Percentiles rank a stretch among this genome's conserved stretches.
phyloP scores from a whole-genome alignment of 2,329 filamentous ascomycete species.

The Thelonectria olida region DNA sequence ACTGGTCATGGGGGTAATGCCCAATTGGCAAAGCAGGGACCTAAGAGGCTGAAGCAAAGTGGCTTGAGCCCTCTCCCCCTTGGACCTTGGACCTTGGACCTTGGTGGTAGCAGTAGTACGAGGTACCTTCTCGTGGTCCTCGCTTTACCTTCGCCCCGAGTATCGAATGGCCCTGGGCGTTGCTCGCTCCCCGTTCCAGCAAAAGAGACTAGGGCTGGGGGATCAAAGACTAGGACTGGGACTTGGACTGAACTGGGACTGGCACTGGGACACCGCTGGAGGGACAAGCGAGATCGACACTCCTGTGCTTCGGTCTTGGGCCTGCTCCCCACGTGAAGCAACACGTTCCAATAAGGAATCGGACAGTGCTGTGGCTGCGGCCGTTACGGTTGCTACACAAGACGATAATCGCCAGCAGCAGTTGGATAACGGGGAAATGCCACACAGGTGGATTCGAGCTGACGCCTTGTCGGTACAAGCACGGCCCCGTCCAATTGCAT shows the following conservation, averaged over 20 bases:
- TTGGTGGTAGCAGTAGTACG: conserved; percentile 28
- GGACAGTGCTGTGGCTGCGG: conserved; percentile 33
- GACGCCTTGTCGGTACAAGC: conserved; percentile 29
- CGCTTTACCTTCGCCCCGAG: conserved; percentile 20
- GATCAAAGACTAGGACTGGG: not conserved
- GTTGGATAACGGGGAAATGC: conserved; percentile 35
- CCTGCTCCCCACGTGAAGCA: conserved; percentile 35
- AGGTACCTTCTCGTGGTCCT: conserved; percentile 23
- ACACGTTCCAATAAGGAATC: conserved; percentile 38
- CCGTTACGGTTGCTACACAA: conserved; percentile 16
- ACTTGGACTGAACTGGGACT: conserved; percentile 8
- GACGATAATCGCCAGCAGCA: conserved; percentile 33
- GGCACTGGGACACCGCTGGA: conserved; percentile 16
- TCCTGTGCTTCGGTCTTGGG: conserved; percentile 24
- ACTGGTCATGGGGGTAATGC: conserved; percentile 36
- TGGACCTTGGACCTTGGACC: no score
- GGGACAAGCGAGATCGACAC: conserved; percentile 35
- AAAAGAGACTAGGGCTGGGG: conserved; percentile 31
- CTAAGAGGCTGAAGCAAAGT: conserved; percentile 34
- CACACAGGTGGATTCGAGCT: conserved; percentile 39
- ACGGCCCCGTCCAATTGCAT: conserved; percentile 32
- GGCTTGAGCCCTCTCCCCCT: conserved; percentile 32
- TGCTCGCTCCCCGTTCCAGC: not conserved
- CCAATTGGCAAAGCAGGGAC: conserved; percentile 24
- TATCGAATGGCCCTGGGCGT: conserved; percentile 28